Conservation (phyloP, 495 filamentous ascomycete species). For the Cairneyella variabilis region DNA sequence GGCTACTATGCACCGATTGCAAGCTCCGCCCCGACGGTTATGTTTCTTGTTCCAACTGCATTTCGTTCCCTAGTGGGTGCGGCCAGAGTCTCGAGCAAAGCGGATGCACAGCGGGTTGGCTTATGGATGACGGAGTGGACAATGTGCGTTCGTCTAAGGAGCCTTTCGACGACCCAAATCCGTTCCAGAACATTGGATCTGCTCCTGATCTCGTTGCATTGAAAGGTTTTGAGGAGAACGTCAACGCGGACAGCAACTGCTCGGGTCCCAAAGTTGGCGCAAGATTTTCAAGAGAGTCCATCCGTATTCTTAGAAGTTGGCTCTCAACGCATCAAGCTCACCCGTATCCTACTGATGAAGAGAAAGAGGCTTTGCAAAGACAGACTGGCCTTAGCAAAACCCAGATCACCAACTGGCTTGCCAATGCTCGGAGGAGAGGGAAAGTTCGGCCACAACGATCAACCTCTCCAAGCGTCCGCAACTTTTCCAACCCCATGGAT, state of each 20-base stretch:
- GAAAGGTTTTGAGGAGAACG: slow-evolving; percentile 7
- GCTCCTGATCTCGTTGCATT: slow-evolving; percentile 1
- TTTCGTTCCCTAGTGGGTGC: slow-evolving; percentile 67
- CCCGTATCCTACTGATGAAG: slow-evolving; percentile 77
- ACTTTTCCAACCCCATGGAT: slow-evolving; percentile 56
- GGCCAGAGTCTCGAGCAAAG: slow-evolving; percentile 44
- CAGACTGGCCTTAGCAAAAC: slow-evolving; percentile 69
- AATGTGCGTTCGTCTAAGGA: background rate
- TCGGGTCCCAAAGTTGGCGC: slow-evolving; percentile 40
- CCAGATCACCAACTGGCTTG: slow-evolving; percentile 84
- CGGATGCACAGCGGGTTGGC: background rate
- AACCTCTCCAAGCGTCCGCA: slow-evolving; percentile 51
- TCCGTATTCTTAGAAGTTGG: slow-evolving; percentile 76
- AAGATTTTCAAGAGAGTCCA: slow-evolving; percentile 67
- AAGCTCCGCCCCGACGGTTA: slow-evolving; percentile 58
- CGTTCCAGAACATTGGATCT: background rate
- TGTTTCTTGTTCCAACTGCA: slow-evolving; percentile 70
- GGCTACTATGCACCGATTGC: slow-evolving; percentile 76
- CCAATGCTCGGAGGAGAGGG: slow-evolving; percentile 74
- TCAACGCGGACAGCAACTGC: slow-evolving; percentile 1
- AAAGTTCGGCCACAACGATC: slow-evolving; percentile 61
- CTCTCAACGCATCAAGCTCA: slow-evolving; percentile 67
- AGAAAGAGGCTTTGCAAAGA: slow-evolving; percentile 69
- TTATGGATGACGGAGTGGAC: slow-evolving; percentile 1
- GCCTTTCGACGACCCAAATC: background rate